Evolutionary conservation across 106 monocot genomes (phyloP).

Genomic region (Dendrobium huoshanense): DNA sequence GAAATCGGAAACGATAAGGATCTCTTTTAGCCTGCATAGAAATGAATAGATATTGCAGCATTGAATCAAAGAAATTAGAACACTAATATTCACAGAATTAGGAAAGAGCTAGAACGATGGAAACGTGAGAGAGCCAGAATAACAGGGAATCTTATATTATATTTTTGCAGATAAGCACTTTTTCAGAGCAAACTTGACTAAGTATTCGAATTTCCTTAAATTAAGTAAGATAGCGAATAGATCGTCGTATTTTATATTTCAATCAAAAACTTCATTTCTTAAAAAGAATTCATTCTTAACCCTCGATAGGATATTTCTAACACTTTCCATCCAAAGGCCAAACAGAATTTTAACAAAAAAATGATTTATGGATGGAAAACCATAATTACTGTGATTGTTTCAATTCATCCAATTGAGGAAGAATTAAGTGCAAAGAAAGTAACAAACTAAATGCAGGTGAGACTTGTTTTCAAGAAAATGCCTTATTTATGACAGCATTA

Average conservation of each 20-base stretch:
- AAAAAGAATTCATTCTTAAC: no score
- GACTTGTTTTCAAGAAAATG: not conserved
- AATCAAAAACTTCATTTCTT: no score
- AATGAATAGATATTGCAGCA: not conserved
- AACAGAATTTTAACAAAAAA: no score
- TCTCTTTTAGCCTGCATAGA: constrained; percentile 86
- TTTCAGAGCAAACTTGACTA: no score
- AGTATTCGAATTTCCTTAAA: no score
- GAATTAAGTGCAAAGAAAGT: not conserved
- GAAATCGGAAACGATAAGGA: constrained; percentile 91
- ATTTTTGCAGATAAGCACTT: no score
- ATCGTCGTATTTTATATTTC: no score
- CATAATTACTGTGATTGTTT: not conserved
- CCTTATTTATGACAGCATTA: not conserved
- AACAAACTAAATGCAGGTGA: not conserved
- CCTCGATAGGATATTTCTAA: no score
- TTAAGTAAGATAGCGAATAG: no score
- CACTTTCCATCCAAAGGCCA: no score
- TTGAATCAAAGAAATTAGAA: constrained; percentile 4
- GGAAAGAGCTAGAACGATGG: not conserved
- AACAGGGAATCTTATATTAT: not conserved
- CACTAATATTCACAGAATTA: not conserved
- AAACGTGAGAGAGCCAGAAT: not conserved
- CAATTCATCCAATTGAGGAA: not conserved
- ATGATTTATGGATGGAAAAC: no score